A percentile compares a stretch with the other conserved stretches of the same genome.
Evolutionary conservation across 2,329 filamentous ascomycete species (phyloP).

Genomic region (Penicillium occitanis): DNA sequence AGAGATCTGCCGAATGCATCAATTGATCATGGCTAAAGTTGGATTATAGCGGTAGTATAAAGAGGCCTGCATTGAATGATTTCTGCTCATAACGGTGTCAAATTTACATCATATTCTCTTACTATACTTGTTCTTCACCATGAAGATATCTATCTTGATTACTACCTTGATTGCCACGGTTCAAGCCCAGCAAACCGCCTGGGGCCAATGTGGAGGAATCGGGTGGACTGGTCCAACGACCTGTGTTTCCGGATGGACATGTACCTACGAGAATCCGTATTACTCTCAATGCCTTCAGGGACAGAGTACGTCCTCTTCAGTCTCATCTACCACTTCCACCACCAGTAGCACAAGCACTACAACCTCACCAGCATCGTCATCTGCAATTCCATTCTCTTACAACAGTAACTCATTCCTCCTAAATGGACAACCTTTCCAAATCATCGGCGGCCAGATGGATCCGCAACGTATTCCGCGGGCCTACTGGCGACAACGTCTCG

Average conservation of each 20-base stretch:
- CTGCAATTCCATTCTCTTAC: too few species aligned
- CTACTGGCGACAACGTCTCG: too few species aligned
- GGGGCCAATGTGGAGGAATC: not conserved
- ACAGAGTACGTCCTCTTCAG: not conserved
- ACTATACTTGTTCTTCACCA: not conserved
- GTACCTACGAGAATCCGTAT: not conserved
- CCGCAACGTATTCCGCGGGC: too few species aligned
- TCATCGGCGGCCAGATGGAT: too few species aligned
- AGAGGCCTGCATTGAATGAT: not conserved
- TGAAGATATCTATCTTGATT: not conserved
- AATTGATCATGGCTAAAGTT: not conserved
- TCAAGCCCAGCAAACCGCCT: not conserved
- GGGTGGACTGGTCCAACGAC: not conserved
- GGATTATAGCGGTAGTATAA: not conserved
- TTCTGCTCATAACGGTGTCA: not conserved
- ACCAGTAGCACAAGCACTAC: not conserved
- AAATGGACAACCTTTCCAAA: too few species aligned
- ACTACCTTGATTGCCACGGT: not conserved
- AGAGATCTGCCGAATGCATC: not conserved
- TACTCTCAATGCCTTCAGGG: conserved; percentile 2
- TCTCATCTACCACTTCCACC: not conserved
- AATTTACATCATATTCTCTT: not conserved
- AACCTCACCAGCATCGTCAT: conserved; percentile 1
- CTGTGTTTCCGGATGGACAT: conserved; percentile 1
- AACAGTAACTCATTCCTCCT: too few species aligned